Base-by-base conservation (phyloP, 495 filamentous ascomycete genomes). In the Talaromyces stipitatus region DNA sequence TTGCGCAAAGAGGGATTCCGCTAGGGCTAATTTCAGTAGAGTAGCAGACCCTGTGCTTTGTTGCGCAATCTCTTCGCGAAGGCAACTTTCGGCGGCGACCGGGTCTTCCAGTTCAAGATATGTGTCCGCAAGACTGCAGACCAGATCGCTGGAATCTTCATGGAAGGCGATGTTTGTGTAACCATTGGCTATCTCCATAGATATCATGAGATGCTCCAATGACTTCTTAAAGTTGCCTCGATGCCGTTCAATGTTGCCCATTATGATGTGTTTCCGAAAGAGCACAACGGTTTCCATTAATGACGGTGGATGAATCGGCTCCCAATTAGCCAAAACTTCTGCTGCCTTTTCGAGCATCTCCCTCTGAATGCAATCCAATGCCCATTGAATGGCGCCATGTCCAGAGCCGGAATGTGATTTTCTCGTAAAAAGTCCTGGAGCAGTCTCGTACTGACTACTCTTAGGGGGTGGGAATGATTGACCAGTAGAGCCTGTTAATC, bases 1-100 rank as follows among this genome's bases (percentile, higher is more conserved):
- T 23, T 48, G 45, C 9, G 45, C 45, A 48, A 48, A 48, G 7
- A 48, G 45, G 18, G 45, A 48, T 48, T 48, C 45, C 45, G 45
- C 45, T 48, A 48, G 45, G 4, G 45, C 4, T 23, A 48, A 23
- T 23, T 26, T 48, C 45, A 48, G 18, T 4, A 48, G 18, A 23
- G 18, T 23, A 6, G 4, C 18, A 48, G 45, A 48, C 7, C 4
- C 2, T 23, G 18, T 4, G 4, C 4, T 48, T 48, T 26, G 45
- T 6, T 23, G 45, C 5, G 45, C 45, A 48, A 48, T 23, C 18
- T 48, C 9, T 7, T 23, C 12, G 9, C 45, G 45, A 23, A 48
- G 45, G 9, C 7, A 23, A 9, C 18, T 23, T 48, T 48, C 45
- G 23, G 9, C 45, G 22, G 7, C 9, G 9, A 48, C 45, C 4